Evolutionary conservation across 768 basidiomycete species (phyloP).

Genomic region (Suillus ampliporus): DNA sequence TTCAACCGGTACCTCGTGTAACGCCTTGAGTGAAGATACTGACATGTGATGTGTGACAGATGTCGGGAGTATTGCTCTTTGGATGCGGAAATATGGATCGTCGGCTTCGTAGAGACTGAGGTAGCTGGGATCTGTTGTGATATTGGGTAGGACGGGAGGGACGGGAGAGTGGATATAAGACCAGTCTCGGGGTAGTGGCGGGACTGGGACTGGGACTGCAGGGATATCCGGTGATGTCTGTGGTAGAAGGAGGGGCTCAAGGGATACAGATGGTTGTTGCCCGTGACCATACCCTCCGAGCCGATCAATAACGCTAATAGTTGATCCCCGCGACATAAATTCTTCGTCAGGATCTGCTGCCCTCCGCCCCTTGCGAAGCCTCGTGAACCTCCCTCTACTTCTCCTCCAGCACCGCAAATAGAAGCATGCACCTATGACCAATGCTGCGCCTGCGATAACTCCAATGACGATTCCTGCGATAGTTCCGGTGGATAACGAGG

Average conservation of each 20-base stretch:
- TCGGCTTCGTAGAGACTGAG: background rate
- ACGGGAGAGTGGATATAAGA: background rate
- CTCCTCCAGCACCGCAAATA: conserved; percentile 20
- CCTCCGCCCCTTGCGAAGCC: conserved; percentile 17
- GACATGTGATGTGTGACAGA: background rate
- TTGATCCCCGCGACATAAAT: background rate
- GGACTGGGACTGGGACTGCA: too few species aligned
- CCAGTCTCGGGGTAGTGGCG: background rate
- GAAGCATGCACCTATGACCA: conserved; percentile 19
- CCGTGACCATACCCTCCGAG: conserved; percentile 10
- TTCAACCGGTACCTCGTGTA: background rate
- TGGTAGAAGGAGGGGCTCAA: conserved; percentile 28
- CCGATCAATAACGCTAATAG: background rate
- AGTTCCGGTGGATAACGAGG: conserved; percentile 14
- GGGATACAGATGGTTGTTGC: conserved; percentile 23
- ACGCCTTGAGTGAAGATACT: background rate
- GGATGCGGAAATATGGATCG: background rate
- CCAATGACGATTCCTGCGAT: conserved; percentile 31
- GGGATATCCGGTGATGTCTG: conserved; percentile 4
- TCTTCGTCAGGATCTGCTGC: conserved; percentile 1
- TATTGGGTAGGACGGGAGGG: background rate
- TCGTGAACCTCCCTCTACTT: conserved; percentile 18
- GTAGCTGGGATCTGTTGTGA: background rate
- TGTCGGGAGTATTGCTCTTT: conserved; percentile 1
- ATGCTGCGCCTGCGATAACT: conserved; percentile 16